These are phyloP conservation scores for Eutrema yunnanense DNA, from an alignment of 345 rosid species.

Conservation along the genomic window DNA sequence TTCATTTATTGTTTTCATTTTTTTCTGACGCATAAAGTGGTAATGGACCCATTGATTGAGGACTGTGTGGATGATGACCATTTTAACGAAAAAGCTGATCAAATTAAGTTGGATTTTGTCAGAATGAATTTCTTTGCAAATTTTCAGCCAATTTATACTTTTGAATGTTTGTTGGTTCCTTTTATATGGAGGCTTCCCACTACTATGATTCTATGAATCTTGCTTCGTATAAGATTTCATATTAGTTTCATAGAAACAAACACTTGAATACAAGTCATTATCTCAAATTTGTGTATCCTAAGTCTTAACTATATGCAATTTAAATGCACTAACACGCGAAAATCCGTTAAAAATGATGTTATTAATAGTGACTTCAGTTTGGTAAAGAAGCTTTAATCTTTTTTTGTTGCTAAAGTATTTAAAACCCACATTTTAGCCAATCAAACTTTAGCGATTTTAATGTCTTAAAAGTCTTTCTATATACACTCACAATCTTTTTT, in stretches of 20 bases:
- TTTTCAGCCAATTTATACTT: constrained; percentile 10
- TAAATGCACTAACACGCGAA: too few relatives aligned
- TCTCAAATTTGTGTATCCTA: not conserved
- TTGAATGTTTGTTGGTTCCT: constrained; percentile 19
- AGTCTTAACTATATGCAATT: too few relatives aligned
- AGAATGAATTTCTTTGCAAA: constrained; percentile 28
- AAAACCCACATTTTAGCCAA: too few relatives aligned
- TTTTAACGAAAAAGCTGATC: constrained; percentile 34
- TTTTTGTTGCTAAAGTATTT: too few relatives aligned
- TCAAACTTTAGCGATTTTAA: too few relatives aligned
- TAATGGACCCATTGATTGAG: constrained; percentile 22
- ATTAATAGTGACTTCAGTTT: too few relatives aligned
- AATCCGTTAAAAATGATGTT: too few relatives aligned
- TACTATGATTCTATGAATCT: constrained; percentile 12
- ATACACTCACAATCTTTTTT: too few relatives aligned
- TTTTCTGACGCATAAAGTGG: constrained; percentile 9
- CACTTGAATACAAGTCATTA: not conserved
- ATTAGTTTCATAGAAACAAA: too few relatives aligned
- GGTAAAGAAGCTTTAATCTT: too few relatives aligned
- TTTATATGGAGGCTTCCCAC: constrained; percentile 23
- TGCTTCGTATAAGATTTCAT: not conserved
- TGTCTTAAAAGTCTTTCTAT: too few relatives aligned
- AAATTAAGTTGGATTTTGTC: constrained; percentile 27
- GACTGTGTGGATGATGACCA: constrained; percentile 30
- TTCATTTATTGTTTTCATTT: not conserved